These are phyloP conservation scores for Hypoxylon sp. DNA, from an alignment of 2,329 filamentous ascomycete genomes.

Conservation along the genomic window DNA sequence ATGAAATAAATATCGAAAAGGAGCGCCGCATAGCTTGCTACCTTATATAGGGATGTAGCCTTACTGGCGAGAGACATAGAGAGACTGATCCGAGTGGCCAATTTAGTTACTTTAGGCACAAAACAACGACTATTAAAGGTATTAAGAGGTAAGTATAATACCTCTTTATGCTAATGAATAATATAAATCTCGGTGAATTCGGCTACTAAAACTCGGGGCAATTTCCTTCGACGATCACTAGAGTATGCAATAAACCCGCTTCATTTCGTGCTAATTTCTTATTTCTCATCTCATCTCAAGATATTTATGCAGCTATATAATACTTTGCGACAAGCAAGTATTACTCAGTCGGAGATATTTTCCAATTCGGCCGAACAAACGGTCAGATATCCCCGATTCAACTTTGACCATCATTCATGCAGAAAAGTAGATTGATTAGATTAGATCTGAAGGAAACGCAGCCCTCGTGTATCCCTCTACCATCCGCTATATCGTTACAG, in stretches of 20 bases:
- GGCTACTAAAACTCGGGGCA: not conserved
- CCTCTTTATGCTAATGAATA: not conserved
- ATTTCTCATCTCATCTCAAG: too few species aligned
- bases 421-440: slow-evolving; percentile 16
- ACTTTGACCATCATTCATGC: slow-evolving; percentile 8
- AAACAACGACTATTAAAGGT: too few species aligned
- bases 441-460: not conserved
- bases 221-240: not conserved
- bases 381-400: slow-evolving; percentile 2
- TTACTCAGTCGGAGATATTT: slow-evolving; percentile 5
- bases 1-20: too few species aligned
- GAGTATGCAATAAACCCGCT: not conserved
- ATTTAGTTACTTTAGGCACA: too few species aligned
- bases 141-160: too few species aligned
- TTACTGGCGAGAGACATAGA: too few species aligned
- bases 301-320: not conserved
- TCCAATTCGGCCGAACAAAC: slow-evolving; percentile 22
- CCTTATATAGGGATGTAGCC: too few species aligned
- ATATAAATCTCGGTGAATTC: not conserved
- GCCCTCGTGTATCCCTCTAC: not conserved
- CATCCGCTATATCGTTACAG: not conserved
- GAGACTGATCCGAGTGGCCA: too few species aligned
- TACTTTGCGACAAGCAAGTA: not conserved
- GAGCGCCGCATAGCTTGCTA: too few species aligned
- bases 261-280: too few species aligned